A percentile compares a stretch with the other conserved stretches of the same genome.
phyloP scores from a whole-genome alignment of 75 land plant species.

The Picea glauca region DNA sequence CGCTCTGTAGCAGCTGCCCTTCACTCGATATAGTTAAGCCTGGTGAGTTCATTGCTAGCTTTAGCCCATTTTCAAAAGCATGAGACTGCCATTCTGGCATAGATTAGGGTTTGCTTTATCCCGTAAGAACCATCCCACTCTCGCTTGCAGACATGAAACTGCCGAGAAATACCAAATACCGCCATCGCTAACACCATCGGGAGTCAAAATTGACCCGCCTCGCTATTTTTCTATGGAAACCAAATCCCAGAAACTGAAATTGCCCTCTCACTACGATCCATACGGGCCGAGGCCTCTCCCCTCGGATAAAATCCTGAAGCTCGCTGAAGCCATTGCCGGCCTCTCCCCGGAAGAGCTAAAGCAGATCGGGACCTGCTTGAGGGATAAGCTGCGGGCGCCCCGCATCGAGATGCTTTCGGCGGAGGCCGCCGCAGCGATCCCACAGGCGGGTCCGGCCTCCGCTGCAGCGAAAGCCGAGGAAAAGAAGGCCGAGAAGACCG shows the following conservation, averaged over 20 bases:
- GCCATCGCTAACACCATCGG: too few relatives aligned
- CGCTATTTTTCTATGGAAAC: too few relatives aligned
- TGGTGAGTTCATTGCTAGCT: too few relatives aligned
- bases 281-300: constrained; percentile 66
- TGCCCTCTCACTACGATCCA: constrained; percentile 48
- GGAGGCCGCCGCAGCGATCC: constrained; percentile 27
- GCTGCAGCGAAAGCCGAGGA: constrained; percentile 20
- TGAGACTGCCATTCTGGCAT: too few relatives aligned
- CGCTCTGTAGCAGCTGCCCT: too few relatives aligned
- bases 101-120: too few relatives aligned
- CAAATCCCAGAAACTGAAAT: constrained; percentile 11
- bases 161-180: too few relatives aligned
- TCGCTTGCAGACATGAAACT: too few relatives aligned
- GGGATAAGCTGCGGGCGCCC: constrained; percentile 34
- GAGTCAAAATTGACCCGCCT: too few relatives aligned
- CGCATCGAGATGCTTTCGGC: constrained; percentile 28
- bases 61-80: too few relatives aligned
- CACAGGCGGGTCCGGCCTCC: constrained; percentile 14
- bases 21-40: too few relatives aligned
- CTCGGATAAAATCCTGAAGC: constrained; percentile 49
- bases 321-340: constrained; percentile 51
- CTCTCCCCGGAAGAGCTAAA: constrained; percentile 48
- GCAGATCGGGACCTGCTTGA: constrained; percentile 44
- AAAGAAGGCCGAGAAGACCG: constrained; percentile 43
- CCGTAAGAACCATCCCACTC: too few relatives aligned